These are phyloP conservation scores for Yamadazyma triangularis DNA, from an alignment of 1,139 yeast species.

Conservation along the genomic window DNA sequence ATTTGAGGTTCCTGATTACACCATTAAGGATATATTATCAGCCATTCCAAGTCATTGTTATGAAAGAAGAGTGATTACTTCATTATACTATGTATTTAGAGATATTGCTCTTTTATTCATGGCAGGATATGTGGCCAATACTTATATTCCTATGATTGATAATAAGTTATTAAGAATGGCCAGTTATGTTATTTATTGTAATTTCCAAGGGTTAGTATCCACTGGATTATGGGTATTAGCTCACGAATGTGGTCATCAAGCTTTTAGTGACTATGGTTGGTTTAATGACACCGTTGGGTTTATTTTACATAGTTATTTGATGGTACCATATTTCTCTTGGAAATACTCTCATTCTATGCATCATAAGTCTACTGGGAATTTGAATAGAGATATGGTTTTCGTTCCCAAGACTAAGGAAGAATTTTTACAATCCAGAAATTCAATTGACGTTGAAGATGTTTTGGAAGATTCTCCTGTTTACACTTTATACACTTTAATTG, in stretches of 20 bases:
- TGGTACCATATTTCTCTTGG: constrained; percentile 64
- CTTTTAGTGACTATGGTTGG: constrained; percentile 52
- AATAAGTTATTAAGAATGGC: constrained; percentile 40
- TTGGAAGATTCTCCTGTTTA: constrained; percentile 52
- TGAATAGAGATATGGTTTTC: constrained; percentile 58
- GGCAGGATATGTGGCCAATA: constrained; percentile 45
- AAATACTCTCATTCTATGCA: constrained; percentile 57
- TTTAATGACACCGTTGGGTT: constrained; percentile 58
- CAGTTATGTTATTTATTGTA: constrained; percentile 53
- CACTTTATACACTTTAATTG: constrained; percentile 38
- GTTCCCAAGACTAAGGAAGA: constrained; percentile 52
- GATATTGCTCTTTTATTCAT: constrained; percentile 44
- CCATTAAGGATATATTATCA: constrained; percentile 56
- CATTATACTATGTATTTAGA: constrained; percentile 54
- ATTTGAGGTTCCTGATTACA: constrained; percentile 58
- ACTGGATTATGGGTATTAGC: constrained; percentile 63
- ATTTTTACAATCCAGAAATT: constrained; percentile 26
- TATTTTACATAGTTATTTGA: constrained; percentile 53
- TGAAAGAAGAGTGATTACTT: constrained; percentile 46
- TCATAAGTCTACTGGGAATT: constrained; percentile 61
- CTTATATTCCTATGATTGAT: constrained; percentile 48
- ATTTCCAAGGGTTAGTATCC: constrained; percentile 41
- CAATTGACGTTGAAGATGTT: constrained; percentile 36
- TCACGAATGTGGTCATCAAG: constrained; percentile 66
- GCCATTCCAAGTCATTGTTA: constrained; percentile 64